Evolutionary conservation across 176 grass and related monocot species (phyloP), one percentile per base, ranked within the genome.

Genomic region (Phragmites australis): DNA sequence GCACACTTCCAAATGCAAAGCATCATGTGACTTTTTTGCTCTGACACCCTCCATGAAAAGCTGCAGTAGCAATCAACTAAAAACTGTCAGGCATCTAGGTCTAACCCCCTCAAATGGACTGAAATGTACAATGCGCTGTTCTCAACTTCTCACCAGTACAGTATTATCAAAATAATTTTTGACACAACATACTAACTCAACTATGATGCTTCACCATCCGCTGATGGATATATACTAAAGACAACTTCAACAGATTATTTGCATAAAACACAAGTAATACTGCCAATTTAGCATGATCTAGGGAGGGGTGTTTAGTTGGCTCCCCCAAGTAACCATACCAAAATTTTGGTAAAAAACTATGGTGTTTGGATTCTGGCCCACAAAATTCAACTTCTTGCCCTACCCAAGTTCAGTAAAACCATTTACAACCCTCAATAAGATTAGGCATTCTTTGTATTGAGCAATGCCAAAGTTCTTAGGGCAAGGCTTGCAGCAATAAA

Each of bases 31-130:
- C 55, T 90, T 88, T 77, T 82, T 90, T 68, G 80, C 88, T 91
- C 82, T 90, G 22, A 95, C 53, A 27, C 90, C 89, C 41, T 93
- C 88, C 82, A 93, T 91, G 77, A 96, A 90, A 63, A 99, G 83
- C 97, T 99, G 79, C 60, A 86, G 19, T 67, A 73, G 44, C 6
- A 77, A 88, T 75, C 60, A 30, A 64, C 19, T 19, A 83, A 39
- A 19, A 58, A n/a, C n/a, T 58, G 50, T 72, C 41, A 79, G 49
- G 12, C 54, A 37, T 44, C 17, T 30, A 61, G 10, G 26, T 71
- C 4, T 29, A 49, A 37, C 43, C 27, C 29, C 61, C n/a, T n/a
- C 40, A 61, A 15, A 47, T 42, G 16, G 6, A 30, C 47, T 4
- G 44, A 61, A 62, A 32, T 47, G 42, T 8, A 4, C 56, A 64